Conservation (phyloP, 2,329 filamentous ascomycete species). For the Thermoascus crustaceus region DNA sequence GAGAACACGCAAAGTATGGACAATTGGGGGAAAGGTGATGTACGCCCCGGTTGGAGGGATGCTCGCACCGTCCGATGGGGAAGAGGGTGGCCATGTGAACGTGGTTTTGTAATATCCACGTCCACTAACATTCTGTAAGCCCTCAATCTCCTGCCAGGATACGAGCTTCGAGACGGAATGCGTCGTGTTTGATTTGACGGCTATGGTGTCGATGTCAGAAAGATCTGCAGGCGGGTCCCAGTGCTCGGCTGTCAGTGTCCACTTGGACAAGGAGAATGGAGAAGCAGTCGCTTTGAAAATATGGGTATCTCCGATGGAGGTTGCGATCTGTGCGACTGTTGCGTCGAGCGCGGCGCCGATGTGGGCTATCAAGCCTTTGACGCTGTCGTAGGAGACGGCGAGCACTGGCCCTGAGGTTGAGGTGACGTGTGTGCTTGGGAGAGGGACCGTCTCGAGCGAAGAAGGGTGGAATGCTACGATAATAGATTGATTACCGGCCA, state of each 20-base stretch:
- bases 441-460: no score
- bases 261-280: slow-evolving; percentile 22
- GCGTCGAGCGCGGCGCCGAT: no score
- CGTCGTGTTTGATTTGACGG: slow-evolving; percentile 22
- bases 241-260: slow-evolving; percentile 31
- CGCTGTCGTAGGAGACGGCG: no score
- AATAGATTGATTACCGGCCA: slow-evolving; percentile 34
- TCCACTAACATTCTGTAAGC: slow-evolving; percentile 22
- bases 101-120: slow-evolving; percentile 1
- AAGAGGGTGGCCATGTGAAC: slow-evolving; percentile 1
- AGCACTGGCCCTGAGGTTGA: no score
- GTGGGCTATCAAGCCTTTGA: no score
- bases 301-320: no score
- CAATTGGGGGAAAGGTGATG: slow-evolving; percentile 19
- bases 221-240: slow-evolving; percentile 32
- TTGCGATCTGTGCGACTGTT: no score
- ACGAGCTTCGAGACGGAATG: slow-evolving; percentile 20
- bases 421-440: no score
- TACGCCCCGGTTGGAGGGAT: slow-evolving; percentile 18
- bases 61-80: not conserved
- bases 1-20: slow-evolving; percentile 20
- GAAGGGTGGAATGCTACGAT: slow-evolving; percentile 31
- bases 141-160: slow-evolving; percentile 28
- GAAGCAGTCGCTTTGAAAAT: no score
- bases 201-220: slow-evolving; percentile 13